phyloP scores from a whole-genome alignment of 768 basidiomycete genomes.

The Hydnomerulius pinastri region DNA sequence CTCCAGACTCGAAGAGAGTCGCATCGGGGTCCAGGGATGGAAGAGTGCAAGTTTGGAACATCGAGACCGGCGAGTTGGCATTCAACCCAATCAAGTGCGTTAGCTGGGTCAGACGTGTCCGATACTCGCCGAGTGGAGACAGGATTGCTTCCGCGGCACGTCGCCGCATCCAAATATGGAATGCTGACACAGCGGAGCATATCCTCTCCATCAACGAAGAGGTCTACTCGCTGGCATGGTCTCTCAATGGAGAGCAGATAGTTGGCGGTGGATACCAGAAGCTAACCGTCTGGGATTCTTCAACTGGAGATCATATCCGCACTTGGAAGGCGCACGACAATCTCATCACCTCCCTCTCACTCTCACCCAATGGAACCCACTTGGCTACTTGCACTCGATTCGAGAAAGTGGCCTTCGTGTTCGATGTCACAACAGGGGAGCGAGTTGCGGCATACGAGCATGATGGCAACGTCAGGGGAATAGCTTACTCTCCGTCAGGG shows the following conservation, averaged over 20 bases:
- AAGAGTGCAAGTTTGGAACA: constrained; percentile 6
- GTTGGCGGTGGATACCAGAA: background rate
- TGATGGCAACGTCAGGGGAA: background rate
- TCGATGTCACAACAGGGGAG: background rate
- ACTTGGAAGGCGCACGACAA: background rate
- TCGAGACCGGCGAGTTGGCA: constrained; percentile 1
- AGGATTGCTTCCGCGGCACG: constrained; percentile 3
- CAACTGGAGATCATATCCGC: background rate
- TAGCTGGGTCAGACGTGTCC: background rate
- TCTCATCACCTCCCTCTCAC: background rate
- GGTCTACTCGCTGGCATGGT: background rate
- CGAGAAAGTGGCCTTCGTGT: background rate
- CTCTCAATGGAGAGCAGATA: background rate
- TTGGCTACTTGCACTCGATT: background rate
- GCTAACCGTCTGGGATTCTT: background rate
- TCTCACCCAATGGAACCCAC: background rate
- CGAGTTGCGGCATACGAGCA: background rate
- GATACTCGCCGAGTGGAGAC: constrained; percentile 2
- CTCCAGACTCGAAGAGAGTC: constrained; percentile 42
- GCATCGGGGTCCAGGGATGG: constrained; percentile 42
- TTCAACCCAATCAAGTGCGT: background rate
- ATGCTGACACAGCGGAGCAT: background rate
- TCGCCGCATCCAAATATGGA: background rate
- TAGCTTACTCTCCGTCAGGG: constrained; percentile 6
- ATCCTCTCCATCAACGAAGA: background rate